Evolutionary conservation across 1,284 basidiomycete genomes (phyloP).

Genomic region (Irpex rosettiformis): DNA sequence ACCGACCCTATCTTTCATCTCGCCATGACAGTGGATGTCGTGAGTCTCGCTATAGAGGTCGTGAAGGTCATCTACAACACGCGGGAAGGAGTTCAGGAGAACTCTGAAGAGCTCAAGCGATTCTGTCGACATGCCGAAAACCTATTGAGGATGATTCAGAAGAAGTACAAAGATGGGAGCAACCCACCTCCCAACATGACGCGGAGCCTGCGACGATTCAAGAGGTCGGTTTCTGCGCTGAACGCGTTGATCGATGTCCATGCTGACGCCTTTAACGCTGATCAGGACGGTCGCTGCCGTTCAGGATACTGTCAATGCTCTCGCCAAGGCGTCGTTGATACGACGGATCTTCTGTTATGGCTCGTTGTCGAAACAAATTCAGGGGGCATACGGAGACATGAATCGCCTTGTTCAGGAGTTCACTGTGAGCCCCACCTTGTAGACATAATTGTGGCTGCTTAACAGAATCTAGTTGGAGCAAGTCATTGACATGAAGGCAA

Average conservation of each 20-base stretch:
- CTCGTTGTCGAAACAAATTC: slow-evolving; percentile 7
- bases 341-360: slow-evolving; percentile 7
- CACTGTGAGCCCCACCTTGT: slow-evolving; percentile 1
- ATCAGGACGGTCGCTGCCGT: too few relatives aligned
- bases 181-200: neutral
- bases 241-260: too few relatives aligned
- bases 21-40: neutral
- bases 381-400: slow-evolving; percentile 7
- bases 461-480: neutral
- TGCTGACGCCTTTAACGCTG: too few relatives aligned
- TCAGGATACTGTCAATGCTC: neutral
- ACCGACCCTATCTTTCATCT: neutral
- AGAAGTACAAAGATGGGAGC: neutral
- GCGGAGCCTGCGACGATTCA: neutral
- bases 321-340: neutral
- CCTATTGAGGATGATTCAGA: neutral
- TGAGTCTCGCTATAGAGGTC: neutral
- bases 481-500: neutral
- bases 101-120: slow-evolving; percentile 9
- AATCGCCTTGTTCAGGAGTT: slow-evolving; percentile 1
- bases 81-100: slow-evolving; percentile 4
- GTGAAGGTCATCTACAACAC: neutral
- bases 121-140: slow-evolving; percentile 6
- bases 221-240: neutral
- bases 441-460: neutral